A percentile compares a stretch with the other conserved stretches of the same genome.
phyloP scores from a whole-genome alignment of 2,329 filamentous ascomycete species.

The Elsinoe batatas region DNA sequence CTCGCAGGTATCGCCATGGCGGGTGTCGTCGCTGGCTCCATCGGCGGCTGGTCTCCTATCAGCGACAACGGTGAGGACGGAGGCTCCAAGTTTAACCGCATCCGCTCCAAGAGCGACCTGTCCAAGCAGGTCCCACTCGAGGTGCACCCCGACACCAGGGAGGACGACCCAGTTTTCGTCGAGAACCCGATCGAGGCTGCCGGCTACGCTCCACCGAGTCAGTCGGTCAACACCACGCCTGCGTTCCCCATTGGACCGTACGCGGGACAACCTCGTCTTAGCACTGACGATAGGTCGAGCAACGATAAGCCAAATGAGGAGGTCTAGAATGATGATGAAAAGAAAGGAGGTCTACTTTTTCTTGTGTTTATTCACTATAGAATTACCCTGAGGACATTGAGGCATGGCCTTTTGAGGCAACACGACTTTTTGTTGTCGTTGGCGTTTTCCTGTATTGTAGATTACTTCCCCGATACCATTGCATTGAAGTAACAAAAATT shows the following conservation, averaged over 20 bases:
- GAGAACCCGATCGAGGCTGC: constrained; percentile 30
- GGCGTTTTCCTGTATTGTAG: no score
- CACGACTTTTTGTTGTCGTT: no score
- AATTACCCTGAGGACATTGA: no score
- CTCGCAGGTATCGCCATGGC: constrained; percentile 72
- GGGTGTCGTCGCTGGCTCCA: constrained; percentile 68
- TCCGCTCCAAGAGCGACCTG: constrained; percentile 24
- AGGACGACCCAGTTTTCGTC: constrained; percentile 38
- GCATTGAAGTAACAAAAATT: no score
- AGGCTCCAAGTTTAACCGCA: constrained; percentile 28
- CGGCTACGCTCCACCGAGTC: constrained; percentile 32
- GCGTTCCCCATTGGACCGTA: constrained; percentile 35
- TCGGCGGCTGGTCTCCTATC: constrained; percentile 63
- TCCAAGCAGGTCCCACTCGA: constrained; percentile 32
- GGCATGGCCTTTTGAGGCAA: no score
- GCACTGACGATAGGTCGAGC: constrained; percentile 1
- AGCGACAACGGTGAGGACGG: constrained; percentile 37
- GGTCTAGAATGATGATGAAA: background rate
- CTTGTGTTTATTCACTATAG: background rate
- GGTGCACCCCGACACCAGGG: constrained; percentile 40
- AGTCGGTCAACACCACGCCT: constrained; percentile 35
- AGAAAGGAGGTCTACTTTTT: background rate
- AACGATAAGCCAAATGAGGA: constrained; percentile 9
- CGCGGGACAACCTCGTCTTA: constrained; percentile 27
- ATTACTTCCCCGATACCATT: no score